Evolutionary conservation across 805 yeast species (phyloP).

Genomic region (Wickerhamiella musiphila): DNA sequence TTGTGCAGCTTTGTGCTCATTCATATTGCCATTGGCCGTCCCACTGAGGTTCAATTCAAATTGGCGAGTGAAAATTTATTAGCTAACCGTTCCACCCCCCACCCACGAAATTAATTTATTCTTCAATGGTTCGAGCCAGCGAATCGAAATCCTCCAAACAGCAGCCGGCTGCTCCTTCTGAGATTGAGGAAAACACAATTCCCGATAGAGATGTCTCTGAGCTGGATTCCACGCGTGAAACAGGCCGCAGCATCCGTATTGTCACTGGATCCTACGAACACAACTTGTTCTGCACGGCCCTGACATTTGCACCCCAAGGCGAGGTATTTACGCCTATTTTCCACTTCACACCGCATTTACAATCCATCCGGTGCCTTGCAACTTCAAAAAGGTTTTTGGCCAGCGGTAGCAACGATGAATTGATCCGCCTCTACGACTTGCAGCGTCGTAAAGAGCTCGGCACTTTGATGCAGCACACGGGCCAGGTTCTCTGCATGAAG

Average conservation of each 20-base stretch:
- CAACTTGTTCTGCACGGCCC: slow-evolving; percentile 66
- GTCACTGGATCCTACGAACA: slow-evolving; percentile 95
- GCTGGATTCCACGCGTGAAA: slow-evolving; percentile 2
- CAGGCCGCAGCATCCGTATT: slow-evolving; percentile 34
- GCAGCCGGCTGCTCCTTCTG: neutral
- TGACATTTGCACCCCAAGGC: slow-evolving; percentile 31
- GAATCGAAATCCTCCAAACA: neutral
- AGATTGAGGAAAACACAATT: neutral
- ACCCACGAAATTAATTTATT: no score
- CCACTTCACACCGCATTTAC: slow-evolving; percentile 87
- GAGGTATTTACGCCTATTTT: slow-evolving; percentile 75
- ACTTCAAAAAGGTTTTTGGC: slow-evolving; percentile 70
- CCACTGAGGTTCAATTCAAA: no score
- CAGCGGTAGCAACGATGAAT: slow-evolving; percentile 92
- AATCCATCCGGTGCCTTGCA: slow-evolving; percentile 74
- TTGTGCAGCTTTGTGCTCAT: no score
- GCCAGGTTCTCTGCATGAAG: slow-evolving; percentile 61
- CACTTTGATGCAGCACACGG: slow-evolving; percentile 72
- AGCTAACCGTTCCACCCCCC: no score
- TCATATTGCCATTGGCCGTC: no score
- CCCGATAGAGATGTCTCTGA: slow-evolving; percentile 3
- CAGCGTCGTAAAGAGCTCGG: slow-evolving; percentile 91
- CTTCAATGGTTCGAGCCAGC: no score
- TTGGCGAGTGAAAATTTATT: no score
- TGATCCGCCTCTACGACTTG: slow-evolving; percentile 80